Conservation (phyloP, 805 yeast genomes). For the Metschnikowia henanensis region DNA sequence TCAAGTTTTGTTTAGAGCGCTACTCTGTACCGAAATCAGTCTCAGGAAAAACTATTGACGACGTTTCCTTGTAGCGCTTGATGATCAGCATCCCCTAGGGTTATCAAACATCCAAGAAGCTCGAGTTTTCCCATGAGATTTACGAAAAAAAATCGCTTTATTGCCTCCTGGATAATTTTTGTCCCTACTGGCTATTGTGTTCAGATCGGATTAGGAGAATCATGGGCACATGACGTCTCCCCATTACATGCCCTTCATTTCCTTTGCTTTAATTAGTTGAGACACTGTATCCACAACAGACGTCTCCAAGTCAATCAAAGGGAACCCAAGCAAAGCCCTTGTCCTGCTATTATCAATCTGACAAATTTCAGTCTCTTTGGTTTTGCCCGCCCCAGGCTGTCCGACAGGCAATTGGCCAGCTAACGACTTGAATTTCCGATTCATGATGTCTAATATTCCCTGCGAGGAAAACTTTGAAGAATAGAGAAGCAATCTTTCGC, state of each 20-base stretch:
- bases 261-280: conserved; percentile 32
- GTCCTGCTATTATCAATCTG: conserved; percentile 38
- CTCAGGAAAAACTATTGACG: too few relatives aligned
- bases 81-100: too few relatives aligned
- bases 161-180: too few relatives aligned
- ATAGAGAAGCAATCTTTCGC: conserved; percentile 20
- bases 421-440: conserved; percentile 34
- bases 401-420: conserved; percentile 46
- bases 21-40: too few relatives aligned
- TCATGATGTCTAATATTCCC: conserved; percentile 36
- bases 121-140: too few relatives aligned
- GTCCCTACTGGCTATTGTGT: too few relatives aligned
- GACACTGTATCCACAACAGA: conserved; percentile 42
- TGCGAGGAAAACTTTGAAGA: conserved; percentile 32
- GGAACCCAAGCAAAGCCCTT: conserved; percentile 36
- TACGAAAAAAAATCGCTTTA: too few relatives aligned
- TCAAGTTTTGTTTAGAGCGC: too few relatives aligned
- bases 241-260: conserved; percentile 40
- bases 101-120: too few relatives aligned
- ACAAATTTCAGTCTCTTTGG: conserved; percentile 34
- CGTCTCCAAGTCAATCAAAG: conserved; percentile 37
- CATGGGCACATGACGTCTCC: too few relatives aligned
- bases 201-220: too few relatives aligned
- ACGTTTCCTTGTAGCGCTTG: too few relatives aligned
- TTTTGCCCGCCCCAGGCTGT: conserved; percentile 33